Percentiles rank a stretch among this genome's conserved stretches.
Evolutionary conservation across 306 rosid species (phyloP).

Genomic region (cucumber (Cucumis sativus)): DNA sequence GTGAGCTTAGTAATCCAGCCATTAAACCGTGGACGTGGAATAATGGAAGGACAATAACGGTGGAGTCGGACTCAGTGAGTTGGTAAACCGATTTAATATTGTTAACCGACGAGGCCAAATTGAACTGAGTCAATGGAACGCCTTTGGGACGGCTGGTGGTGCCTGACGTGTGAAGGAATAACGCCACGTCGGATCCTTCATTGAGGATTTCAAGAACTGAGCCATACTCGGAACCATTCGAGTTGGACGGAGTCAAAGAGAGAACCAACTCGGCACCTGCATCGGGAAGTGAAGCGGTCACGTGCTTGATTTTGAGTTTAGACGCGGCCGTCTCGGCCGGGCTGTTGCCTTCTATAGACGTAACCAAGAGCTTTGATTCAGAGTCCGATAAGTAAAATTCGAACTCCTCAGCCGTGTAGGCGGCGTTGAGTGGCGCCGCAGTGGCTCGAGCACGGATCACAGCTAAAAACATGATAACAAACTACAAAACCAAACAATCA

Average conservation of each 20-base stretch:
- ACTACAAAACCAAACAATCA: constrained; percentile 15
- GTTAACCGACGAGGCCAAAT: constrained; percentile 26
- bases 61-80: constrained; percentile 50
- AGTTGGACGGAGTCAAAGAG: constrained; percentile 4
- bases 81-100: constrained; percentile 45
- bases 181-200: constrained; percentile 34
- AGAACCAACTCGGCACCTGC: constrained; percentile 15
- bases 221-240: neutral
- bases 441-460: constrained; percentile 47
- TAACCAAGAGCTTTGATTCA: constrained; percentile 42
- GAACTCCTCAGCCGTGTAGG: constrained; percentile 53
- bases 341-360: constrained; percentile 37
- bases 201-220: constrained; percentile 13
- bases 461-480: constrained; percentile 39
- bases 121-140: constrained; percentile 48
- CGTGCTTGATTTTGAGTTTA: constrained; percentile 32
- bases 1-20: constrained; percentile 41
- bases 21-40: constrained; percentile 58
- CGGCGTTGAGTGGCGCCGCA: constrained; percentile 54
- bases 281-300: constrained; percentile 16
- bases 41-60: constrained; percentile 45
- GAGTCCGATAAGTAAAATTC: constrained; percentile 47
- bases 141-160: constrained; percentile 73
- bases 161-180: constrained; percentile 69
- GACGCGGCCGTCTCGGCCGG: constrained; percentile 40